Percentiles rank a stretch among this genome's conserved stretches.
These are phyloP conservation scores for Candida glucosophila DNA, from an alignment of 1,139 yeast species.

Conservation along the genomic window DNA sequence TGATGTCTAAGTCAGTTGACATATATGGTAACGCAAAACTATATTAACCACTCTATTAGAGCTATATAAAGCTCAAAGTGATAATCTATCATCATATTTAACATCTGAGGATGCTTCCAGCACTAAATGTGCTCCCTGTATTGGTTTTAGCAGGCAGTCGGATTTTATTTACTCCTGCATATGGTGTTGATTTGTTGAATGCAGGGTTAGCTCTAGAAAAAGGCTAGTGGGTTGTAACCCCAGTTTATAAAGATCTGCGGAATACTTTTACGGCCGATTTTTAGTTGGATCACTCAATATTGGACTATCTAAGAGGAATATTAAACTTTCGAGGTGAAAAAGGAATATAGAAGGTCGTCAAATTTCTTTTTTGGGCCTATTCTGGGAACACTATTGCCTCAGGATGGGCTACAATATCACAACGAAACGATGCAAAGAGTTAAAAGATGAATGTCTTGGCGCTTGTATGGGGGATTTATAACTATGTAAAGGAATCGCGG, in stretches of 20 bases:
- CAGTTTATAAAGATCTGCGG: constrained; percentile 26
- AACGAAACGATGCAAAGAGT: constrained; percentile 23
- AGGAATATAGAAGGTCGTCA: constrained; percentile 19
- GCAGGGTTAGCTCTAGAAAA: constrained; percentile 17
- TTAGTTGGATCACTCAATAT: constrained; percentile 22
- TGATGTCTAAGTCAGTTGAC: constrained; percentile 26
- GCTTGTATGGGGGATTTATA: constrained; percentile 26
- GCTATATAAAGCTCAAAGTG: constrained; percentile 22
- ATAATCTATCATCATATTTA: constrained; percentile 22
- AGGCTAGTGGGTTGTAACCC: constrained; percentile 26
- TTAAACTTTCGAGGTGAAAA: constrained; percentile 17
- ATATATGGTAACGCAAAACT: constrained; percentile 21
- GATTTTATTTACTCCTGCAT: constrained; percentile 9
- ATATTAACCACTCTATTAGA: constrained; percentile 24
- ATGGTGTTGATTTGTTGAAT: constrained; percentile 18
- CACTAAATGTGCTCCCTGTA: constrained; percentile 23
- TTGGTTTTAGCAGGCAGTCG: constrained; percentile 16
- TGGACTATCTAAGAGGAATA: constrained; percentile 24
- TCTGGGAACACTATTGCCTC: constrained; percentile 34
- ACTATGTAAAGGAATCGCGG: constrained; percentile 15
- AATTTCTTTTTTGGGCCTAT: constrained; percentile 27
- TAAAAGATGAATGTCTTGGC: constrained; percentile 15
- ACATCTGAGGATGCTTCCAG: constrained; percentile 25
- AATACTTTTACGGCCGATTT: constrained; percentile 22
- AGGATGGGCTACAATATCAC: constrained; percentile 29